Evolutionary conservation across 2,329 filamentous ascomycete genomes (phyloP).

Genomic region (Penicillium sp.): DNA sequence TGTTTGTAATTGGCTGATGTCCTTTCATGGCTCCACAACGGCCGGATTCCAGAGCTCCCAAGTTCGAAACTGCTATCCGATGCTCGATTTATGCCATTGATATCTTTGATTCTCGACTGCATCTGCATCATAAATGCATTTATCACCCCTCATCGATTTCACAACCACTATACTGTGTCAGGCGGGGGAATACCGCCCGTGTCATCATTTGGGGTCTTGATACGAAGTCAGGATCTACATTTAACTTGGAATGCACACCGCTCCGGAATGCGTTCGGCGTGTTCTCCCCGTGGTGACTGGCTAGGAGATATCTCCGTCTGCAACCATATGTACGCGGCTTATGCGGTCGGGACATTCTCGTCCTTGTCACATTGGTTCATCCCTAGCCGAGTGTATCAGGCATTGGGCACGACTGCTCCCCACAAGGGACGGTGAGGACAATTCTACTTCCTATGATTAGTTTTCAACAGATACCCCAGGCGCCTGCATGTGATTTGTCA

Average conservation of each 20-base stretch:
- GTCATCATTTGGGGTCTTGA: neutral
- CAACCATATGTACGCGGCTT: conserved; percentile 5
- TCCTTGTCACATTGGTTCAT: neutral
- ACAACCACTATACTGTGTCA: neutral
- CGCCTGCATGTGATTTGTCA: neutral
- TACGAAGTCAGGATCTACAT: conserved; percentile 9
- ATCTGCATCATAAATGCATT: neutral
- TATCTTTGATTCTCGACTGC: neutral
- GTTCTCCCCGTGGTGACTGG: conserved; percentile 22
- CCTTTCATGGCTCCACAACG: neutral
- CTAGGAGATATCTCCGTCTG: conserved; percentile 7
- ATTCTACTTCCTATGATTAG: neutral
- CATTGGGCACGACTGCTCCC: neutral
- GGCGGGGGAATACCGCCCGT: neutral
- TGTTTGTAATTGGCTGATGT: conserved; percentile 2
- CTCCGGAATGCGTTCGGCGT: conserved; percentile 19
- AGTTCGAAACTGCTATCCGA: conserved; percentile 1
- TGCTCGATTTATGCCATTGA: neutral
- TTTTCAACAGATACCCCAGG: neutral
- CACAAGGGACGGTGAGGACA: neutral
- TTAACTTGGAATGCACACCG: conserved; percentile 15
- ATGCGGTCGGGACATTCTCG: neutral
- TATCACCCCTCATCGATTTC: neutral
- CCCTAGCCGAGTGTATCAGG: neutral
- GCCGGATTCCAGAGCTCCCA: conserved; percentile 7